A percentile compares a stretch with the other conserved stretches of the same genome.
These are phyloP conservation scores for Microdochium nivale DNA, from an alignment of 2,329 filamentous ascomycete species.

Conservation along the genomic window DNA sequence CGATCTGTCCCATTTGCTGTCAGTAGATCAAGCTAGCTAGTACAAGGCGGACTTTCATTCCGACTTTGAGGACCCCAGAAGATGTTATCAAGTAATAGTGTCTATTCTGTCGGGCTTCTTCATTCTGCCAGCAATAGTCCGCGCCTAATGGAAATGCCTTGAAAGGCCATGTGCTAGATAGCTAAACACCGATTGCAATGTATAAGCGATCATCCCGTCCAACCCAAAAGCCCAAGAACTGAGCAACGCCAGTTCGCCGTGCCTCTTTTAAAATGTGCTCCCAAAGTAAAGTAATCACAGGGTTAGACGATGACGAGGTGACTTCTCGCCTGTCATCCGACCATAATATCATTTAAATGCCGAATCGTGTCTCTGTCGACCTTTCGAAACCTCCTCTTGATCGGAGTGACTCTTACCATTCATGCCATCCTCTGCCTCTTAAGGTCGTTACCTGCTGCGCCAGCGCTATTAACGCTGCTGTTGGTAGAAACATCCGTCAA, in stretches of 20 bases:
- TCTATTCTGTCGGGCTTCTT: too few relatives aligned
- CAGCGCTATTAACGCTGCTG: constrained; percentile 13
- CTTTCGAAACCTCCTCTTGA: not conserved
- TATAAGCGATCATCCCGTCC: too few relatives aligned
- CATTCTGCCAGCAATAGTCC: too few relatives aligned
- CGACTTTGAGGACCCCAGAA: too few relatives aligned
- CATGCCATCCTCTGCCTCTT: constrained; percentile 43
- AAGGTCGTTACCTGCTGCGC: constrained; percentile 27
- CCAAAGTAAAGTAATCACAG: not conserved
- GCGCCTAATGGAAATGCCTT: too few relatives aligned
- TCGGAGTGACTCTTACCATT: not conserved
- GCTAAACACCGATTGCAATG: too few relatives aligned
- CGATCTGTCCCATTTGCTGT: too few relatives aligned
- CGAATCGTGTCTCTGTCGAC: not conserved
- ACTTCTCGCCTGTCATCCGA: not conserved
- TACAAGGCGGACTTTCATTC: too few relatives aligned
- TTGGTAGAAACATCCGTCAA: constrained; percentile 44
- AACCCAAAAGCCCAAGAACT: not conserved
- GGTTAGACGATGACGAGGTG: too few relatives aligned
- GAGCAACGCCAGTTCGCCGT: not conserved
- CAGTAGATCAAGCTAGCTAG: too few relatives aligned
- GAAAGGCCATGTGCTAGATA: not conserved
- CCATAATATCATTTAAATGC: not conserved
- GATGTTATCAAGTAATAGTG: too few relatives aligned
- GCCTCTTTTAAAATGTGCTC: not conserved